Conservation (phyloP, 2,329 filamentous ascomycete species). For the Penicillium corylophilum region DNA sequence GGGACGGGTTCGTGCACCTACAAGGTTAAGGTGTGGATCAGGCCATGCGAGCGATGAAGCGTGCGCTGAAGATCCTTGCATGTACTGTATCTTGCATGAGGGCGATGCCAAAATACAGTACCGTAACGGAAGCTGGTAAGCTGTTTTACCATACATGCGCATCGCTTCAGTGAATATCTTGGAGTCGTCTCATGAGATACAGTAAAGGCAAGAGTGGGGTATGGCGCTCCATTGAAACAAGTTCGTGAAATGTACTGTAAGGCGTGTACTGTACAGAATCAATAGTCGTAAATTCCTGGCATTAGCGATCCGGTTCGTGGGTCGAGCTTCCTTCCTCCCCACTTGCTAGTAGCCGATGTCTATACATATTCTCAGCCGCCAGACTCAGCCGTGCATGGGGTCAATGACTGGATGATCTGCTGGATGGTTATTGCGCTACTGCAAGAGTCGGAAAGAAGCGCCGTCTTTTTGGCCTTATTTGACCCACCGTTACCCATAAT, state of each 20-base stretch:
- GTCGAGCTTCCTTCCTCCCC: constrained; percentile 2
- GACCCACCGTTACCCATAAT: neutral
- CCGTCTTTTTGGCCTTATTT: neutral
- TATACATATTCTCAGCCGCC: neutral
- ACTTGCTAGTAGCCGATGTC: neutral
- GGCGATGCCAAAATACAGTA: constrained; percentile 11
- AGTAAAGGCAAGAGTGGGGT: neutral
- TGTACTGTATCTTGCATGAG: neutral
- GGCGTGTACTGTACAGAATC: no score
- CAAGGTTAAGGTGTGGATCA: constrained; percentile 4
- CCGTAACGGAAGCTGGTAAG: constrained; percentile 8
- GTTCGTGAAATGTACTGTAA: neutral
- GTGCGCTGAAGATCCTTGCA: constrained; percentile 9
- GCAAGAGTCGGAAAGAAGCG: neutral
- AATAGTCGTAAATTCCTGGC: neutral
- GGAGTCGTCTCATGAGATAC: neutral
- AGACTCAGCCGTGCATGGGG: neutral
- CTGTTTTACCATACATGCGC: neutral
- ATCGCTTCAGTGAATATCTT: neutral
- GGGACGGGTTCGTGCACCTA: neutral
- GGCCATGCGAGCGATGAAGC: constrained; percentile 7
- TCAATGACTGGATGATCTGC: neutral
- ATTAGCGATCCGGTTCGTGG: constrained; percentile 14
- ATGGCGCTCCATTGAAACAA: neutral
- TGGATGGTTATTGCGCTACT: neutral